Evolutionary conservation across 345 rosid genomes (phyloP).

Genomic region (Chamaenerion angustifolium): DNA sequence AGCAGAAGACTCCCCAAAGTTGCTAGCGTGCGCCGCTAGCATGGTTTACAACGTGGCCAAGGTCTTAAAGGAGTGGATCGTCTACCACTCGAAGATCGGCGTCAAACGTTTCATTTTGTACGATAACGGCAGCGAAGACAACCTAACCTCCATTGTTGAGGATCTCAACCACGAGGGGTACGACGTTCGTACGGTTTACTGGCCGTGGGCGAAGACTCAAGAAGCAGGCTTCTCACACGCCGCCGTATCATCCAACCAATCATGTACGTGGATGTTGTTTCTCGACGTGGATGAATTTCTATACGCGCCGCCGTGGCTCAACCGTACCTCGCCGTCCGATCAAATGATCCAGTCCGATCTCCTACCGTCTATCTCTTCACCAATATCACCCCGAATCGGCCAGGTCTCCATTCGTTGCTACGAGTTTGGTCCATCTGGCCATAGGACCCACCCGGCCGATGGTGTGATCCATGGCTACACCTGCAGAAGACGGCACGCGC

Average conservation of each 20-base stretch:
- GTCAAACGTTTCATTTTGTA: slow-evolving; percentile 58
- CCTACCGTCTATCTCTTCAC: slow-evolving; percentile 6
- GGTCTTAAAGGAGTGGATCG: slow-evolving; percentile 66
- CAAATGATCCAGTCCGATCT: slow-evolving; percentile 28
- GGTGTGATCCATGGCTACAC: slow-evolving; percentile 81
- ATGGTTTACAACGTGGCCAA: slow-evolving; percentile 81
- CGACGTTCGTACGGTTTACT: slow-evolving; percentile 27
- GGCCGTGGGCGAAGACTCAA: slow-evolving; percentile 90
- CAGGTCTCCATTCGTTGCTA: slow-evolving; percentile 53
- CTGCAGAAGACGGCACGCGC: slow-evolving; percentile 36
- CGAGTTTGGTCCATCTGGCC: slow-evolving; percentile 75
- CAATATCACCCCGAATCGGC: slow-evolving; percentile 15
- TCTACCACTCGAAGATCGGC: slow-evolving; percentile 59
- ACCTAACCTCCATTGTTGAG: slow-evolving; percentile 19
- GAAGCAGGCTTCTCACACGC: slow-evolving; percentile 87
- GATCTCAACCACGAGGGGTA: slow-evolving; percentile 34
- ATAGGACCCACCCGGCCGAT: slow-evolving; percentile 30
- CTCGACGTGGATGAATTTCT: slow-evolving; percentile 76
- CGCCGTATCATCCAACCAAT: slow-evolving; percentile 13
- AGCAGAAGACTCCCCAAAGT: slow-evolving; percentile 4
- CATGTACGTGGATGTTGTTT: slow-evolving; percentile 61
- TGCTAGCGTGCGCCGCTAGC: slow-evolving; percentile 46
- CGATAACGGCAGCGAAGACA: slow-evolving; percentile 71
- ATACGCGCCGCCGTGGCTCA: slow-evolving; percentile 47
- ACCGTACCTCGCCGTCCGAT: slow-evolving; percentile 19